A percentile compares a stretch with the other conserved stretches of the same genome.
These are phyloP conservation scores for Pharus latifolius DNA, from an alignment of 176 grass and related monocot genomes.

Conservation along the genomic window DNA sequence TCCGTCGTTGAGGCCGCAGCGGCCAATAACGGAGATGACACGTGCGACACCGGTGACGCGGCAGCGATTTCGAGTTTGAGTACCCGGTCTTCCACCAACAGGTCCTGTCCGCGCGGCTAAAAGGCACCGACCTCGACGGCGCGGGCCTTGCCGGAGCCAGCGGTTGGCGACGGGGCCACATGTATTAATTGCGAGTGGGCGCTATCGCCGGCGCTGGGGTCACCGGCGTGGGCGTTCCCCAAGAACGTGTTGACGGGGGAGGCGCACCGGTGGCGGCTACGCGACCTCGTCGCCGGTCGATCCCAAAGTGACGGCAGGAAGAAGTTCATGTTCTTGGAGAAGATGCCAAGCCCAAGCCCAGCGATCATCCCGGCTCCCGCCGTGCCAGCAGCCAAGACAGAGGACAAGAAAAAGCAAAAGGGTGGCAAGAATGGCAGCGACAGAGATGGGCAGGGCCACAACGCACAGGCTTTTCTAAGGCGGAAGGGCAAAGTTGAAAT, in stretches of 20 bases:
- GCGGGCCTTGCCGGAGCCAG: slow-evolving; percentile 21
- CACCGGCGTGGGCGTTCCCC: slow-evolving; percentile 23
- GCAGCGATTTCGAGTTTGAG: slow-evolving; percentile 17
- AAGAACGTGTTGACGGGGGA: slow-evolving; percentile 54
- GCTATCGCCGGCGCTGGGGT: slow-evolving; percentile 27
- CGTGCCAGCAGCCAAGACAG: too few relatives aligned
- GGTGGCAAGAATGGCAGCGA: neutral
- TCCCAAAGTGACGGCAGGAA: slow-evolving; percentile 67
- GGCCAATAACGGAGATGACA: neutral
- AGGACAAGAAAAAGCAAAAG: slow-evolving; percentile 5
- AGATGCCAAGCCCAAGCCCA: neutral
- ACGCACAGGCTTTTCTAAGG: slow-evolving; percentile 52
- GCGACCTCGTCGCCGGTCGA: slow-evolving; percentile 31
- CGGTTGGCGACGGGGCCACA: too few relatives aligned
- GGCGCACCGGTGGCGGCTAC: slow-evolving; percentile 19
- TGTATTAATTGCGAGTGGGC: slow-evolving; percentile 59
- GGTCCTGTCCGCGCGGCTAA: neutral
- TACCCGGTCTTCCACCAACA: slow-evolving; percentile 47
- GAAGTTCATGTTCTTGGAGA: slow-evolving; percentile 57
- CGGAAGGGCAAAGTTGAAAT: too few relatives aligned
- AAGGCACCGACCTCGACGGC: neutral
- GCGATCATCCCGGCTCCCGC: neutral
- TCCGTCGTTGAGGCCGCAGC: neutral
- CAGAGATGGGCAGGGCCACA: slow-evolving; percentile 51
- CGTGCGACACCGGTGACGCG: neutral